A percentile compares a stretch with the other conserved stretches of the same genome.
These are phyloP conservation scores for Saturnispora zaruensis DNA, from an alignment of 805 yeast species.

Conservation along the genomic window DNA sequence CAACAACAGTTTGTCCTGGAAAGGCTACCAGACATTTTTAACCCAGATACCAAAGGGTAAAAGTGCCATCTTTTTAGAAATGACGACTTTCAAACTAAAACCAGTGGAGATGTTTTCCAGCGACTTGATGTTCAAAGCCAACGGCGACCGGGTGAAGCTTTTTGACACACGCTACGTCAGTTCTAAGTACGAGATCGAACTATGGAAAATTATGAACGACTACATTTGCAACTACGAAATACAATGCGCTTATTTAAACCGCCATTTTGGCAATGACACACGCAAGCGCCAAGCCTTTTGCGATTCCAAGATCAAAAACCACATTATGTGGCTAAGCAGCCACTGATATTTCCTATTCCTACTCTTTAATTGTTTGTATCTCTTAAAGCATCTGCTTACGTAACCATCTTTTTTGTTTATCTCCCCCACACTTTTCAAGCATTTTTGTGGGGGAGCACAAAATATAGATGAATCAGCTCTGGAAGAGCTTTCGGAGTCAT, in stretches of 20 bases:
- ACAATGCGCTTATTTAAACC: conserved; percentile 22
- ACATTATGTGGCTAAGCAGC: conserved; percentile 22
- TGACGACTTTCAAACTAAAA: conserved; percentile 27
- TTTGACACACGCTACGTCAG: conserved; percentile 19
- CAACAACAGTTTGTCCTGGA: conserved; percentile 13
- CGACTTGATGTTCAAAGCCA: conserved; percentile 23
- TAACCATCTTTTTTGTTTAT: neutral
- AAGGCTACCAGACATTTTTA: conserved; percentile 17
- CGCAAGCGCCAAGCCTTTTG: conserved; percentile 19
- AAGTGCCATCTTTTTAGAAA: conserved; percentile 23
- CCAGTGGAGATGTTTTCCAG: conserved; percentile 27
- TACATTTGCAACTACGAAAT: conserved; percentile 24
- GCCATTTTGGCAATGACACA: conserved; percentile 19
- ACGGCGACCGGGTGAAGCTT: conserved; percentile 26
- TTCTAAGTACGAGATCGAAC: conserved; percentile 18
- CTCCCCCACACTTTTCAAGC: neutral
- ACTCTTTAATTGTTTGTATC: neutral
- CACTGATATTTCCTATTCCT: neutral
- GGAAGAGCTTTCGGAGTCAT: neutral
- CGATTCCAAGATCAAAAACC: conserved; percentile 22
- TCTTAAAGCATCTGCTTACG: neutral
- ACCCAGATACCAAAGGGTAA: conserved; percentile 21
- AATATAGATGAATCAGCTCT: neutral
- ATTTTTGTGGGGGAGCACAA: neutral
- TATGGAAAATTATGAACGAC: conserved; percentile 28